Conservation (phyloP, 495 filamentous ascomycete species). For the Mytilinidion resinicola region DNA sequence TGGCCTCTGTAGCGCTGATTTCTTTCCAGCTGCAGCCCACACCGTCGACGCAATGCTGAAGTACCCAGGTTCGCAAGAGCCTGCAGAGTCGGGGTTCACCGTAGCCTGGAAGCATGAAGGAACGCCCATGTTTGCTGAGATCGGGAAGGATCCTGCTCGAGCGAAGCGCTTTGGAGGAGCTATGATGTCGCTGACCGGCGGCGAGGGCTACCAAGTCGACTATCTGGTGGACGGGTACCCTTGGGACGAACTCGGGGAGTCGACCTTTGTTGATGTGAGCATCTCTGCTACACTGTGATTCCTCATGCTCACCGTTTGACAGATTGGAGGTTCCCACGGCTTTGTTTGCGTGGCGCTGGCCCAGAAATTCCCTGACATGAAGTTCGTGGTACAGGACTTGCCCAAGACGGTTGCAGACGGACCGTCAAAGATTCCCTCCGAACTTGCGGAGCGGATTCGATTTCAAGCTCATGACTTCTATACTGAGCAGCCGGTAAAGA, state of each 20-base stretch:
- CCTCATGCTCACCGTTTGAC: constrained; percentile 1
- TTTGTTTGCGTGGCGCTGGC: constrained; percentile 10
- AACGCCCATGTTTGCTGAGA: neutral
- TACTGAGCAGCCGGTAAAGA: constrained; percentile 18
- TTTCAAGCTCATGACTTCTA: constrained; percentile 1
- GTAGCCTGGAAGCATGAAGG: constrained; percentile 5
- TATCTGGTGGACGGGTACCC: constrained; percentile 1
- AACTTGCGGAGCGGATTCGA: constrained; percentile 4
- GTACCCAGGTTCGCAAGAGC: constrained; percentile 11
- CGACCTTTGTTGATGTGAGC: constrained; percentile 2
- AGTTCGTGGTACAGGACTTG: constrained; percentile 22
- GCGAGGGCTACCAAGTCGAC: neutral
- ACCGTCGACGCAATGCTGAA: constrained; percentile 7
- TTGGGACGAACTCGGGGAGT: neutral
- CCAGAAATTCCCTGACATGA: constrained; percentile 9
- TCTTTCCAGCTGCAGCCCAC: neutral
- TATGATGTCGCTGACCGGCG: constrained; percentile 1
- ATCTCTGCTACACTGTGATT: neutral
- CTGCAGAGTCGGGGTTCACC: constrained; percentile 3
- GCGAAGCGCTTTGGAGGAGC: constrained; percentile 8
- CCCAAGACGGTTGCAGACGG: constrained; percentile 29
- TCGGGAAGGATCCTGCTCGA: constrained; percentile 6
- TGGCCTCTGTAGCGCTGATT: neutral
- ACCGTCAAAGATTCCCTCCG: constrained; percentile 2
- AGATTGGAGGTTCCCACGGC: constrained; percentile 20